Base-by-base conservation (phyloP, 2,329 filamentous ascomycete species). In the Myotisia sp. region DNA sequence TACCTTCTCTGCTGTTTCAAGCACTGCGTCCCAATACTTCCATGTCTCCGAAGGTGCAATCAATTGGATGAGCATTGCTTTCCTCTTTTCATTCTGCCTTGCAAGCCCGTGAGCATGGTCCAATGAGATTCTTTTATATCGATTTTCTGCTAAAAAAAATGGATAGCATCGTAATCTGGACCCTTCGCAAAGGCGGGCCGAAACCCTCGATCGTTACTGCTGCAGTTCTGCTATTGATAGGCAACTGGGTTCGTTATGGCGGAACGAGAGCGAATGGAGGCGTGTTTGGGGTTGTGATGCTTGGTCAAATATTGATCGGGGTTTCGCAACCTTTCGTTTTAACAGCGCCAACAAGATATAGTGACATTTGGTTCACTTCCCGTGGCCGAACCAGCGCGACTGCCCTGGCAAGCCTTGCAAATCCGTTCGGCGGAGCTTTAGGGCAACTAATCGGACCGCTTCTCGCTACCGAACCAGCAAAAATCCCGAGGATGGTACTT, bases 301-400 rank as follows among this genome's bases (percentile, higher is more conserved):
- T 92, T 46, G 87, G 87, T 3, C 87, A 95, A 61, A 79, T 95
- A 52, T 55, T 98, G 40, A 84, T 81, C 34, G 90, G 87, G 1
- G 67, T 94, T 24, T 76, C 84, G 1, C 90, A 98, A 53, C 86
- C 90, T 0, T 95, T 95, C 54, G 83, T 92, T 8, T 71, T 95
- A 6, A 76, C 79, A 5, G 84, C 87, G 0, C 87, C 90, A 1
- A 87, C 90, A 0, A 68, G 83, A 41, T 98, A 92, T 58, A 90
- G 82, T 36, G 86, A 94, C 53, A 64, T 93, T 39, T 95, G 90
- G 90, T 95, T 95, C 59, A 86, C 83, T 2, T 76, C 80, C 47
- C 63, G 67, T 7, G 87, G 86, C 5, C 74, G 90, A 36, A 81
- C 93, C 8, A 78, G 79, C 35, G 87, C 87, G 12, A 95, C 87